Evolutionary conservation across 805 yeast species (phyloP).

Genomic region (Metschnikowia cerradonensis): DNA sequence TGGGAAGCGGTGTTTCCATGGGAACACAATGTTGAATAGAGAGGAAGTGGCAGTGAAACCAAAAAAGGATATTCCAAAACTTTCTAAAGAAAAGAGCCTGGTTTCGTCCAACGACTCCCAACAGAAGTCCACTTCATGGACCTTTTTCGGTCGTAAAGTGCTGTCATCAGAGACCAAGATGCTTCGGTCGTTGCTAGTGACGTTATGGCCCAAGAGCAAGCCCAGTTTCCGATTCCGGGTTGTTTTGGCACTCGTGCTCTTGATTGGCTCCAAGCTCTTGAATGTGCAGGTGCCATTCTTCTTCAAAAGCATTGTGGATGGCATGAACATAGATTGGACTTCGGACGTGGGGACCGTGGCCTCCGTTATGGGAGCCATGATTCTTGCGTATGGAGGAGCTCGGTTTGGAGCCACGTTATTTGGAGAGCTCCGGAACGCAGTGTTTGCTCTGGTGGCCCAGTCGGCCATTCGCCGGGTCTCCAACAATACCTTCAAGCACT

Average conservation of each 20-base stretch:
- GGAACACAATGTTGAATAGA: not conserved
- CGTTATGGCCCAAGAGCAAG: conserved; percentile 79
- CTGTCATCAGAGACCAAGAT: conserved; percentile 49
- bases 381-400: conserved; percentile 89
- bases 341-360: conserved; percentile 57
- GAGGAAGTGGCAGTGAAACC: not conserved
- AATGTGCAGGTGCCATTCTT: conserved; percentile 96
- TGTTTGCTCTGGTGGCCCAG: conserved; percentile 94
- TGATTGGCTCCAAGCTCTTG: conserved; percentile 76
- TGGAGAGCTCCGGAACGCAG: conserved; percentile 92
- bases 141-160: conserved; percentile 16
- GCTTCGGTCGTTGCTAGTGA: conserved; percentile 58
- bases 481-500: conserved; percentile 76
- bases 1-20: not conserved
- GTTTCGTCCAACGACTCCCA: not conserved
- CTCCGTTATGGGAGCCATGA: conserved; percentile 61
- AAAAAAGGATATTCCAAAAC: too few relatives aligned
- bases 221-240: conserved; percentile 69
- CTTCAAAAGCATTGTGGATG: conserved; percentile 81
- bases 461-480: conserved; percentile 90
- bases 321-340: conserved; percentile 87
- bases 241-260: conserved; percentile 62
- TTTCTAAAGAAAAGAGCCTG: too few relatives aligned
- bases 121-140: not conserved
- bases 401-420: conserved; percentile 91